A percentile compares a stretch with the other conserved stretches of the same genome.
phyloP scores from a whole-genome alignment of 805 yeast genomes.

The Candida golubevii region DNA sequence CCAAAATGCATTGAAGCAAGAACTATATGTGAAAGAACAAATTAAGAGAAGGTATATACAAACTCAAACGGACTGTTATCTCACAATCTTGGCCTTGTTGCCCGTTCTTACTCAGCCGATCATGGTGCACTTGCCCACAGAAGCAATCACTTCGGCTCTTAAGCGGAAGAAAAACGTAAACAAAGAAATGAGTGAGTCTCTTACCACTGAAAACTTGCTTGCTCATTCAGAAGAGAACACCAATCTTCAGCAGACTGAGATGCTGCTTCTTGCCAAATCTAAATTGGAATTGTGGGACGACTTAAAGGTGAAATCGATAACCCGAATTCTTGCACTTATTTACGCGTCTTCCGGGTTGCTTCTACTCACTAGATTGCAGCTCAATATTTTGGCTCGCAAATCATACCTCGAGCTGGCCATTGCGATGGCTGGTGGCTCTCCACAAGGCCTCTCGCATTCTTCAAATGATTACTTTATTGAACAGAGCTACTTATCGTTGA shows the following conservation, averaged over 20 bases:
- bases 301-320: slow-evolving; percentile 67
- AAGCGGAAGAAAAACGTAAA: slow-evolving; percentile 49
- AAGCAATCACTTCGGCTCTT: slow-evolving; percentile 63
- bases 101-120: slow-evolving; percentile 72
- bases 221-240: slow-evolving; percentile 28
- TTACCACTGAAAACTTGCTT: slow-evolving; percentile 40
- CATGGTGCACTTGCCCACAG: slow-evolving; percentile 61
- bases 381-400: slow-evolving; percentile 83
- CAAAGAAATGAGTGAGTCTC: slow-evolving; percentile 37
- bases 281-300: slow-evolving; percentile 73
- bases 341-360: slow-evolving; percentile 67
- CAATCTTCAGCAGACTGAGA: slow-evolving; percentile 15
- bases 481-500: slow-evolving; percentile 78
- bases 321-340: slow-evolving; percentile 66
- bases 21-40: slow-evolving; percentile 40
- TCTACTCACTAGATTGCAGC: slow-evolving; percentile 78
- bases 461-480: slow-evolving; percentile 54
- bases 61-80: slow-evolving; percentile 85
- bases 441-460: slow-evolving; percentile 11
- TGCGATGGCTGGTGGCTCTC: slow-evolving; percentile 54
- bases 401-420: slow-evolving; percentile 80
- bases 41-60: slow-evolving; percentile 82
- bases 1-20: slow-evolving; percentile 38
- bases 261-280: slow-evolving; percentile 22
- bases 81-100: slow-evolving; percentile 75